A percentile compares a stretch with the other conserved stretches of the same genome.
Conservation (phyloP, 106 monocot species). For the Ottelia alismoides region DNA sequence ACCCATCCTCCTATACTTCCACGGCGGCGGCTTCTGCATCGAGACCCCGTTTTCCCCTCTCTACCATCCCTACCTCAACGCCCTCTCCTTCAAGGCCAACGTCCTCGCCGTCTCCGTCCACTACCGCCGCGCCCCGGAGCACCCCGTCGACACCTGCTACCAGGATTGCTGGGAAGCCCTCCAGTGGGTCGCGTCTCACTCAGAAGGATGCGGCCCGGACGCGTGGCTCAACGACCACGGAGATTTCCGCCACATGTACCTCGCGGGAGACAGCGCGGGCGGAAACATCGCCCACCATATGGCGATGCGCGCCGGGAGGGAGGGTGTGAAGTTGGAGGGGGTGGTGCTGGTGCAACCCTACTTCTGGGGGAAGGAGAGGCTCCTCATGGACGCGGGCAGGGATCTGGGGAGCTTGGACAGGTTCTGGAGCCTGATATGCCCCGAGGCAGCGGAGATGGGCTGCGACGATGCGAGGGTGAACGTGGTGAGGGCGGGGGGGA, state of each 20-base stretch:
- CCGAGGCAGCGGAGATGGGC: neutral
- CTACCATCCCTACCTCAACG: conserved; percentile 38
- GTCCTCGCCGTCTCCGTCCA: conserved; percentile 40
- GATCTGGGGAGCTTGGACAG: neutral
- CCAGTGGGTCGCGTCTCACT: conserved; percentile 30
- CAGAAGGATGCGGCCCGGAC: neutral
- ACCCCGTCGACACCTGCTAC: conserved; percentile 43
- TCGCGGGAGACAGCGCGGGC: conserved; percentile 12
- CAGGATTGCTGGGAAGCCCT: conserved; percentile 46
- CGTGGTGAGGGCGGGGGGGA: neutral
- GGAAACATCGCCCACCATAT: conserved; percentile 11
- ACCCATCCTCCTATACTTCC: conserved; percentile 49
- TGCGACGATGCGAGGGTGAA: neutral
- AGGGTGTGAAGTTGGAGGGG: neutral
- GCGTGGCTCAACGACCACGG: conserved; percentile 8
- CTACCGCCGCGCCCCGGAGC: conserved; percentile 58
- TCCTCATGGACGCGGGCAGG: neutral
- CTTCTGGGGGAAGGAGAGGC: conserved; percentile 1
- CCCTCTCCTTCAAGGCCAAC: conserved; percentile 16
- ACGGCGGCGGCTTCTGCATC: conserved; percentile 57
- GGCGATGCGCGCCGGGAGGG: conserved; percentile 1
- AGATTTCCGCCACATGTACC: conserved; percentile 4
- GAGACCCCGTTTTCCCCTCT: conserved; percentile 19
- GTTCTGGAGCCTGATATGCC: neutral
- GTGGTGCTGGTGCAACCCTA: conserved; percentile 1